Conservation (phyloP, 2,329 filamentous ascomycete species). For the Colletotrichum falcatum region DNA sequence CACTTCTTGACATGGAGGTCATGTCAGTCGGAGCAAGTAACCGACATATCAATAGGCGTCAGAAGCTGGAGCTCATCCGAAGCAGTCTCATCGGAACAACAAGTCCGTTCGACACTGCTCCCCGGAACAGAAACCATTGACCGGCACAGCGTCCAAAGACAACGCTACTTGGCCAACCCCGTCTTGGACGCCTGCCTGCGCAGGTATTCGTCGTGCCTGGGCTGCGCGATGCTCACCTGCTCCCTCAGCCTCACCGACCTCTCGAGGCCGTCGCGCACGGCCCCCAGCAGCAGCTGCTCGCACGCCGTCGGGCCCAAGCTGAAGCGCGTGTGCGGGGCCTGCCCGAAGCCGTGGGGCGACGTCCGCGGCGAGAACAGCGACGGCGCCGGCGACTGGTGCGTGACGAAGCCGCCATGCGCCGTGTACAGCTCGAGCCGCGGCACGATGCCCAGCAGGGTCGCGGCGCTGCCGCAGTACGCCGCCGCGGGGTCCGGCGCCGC, state of each 20-base stretch:
- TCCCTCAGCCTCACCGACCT: constrained; percentile 5
- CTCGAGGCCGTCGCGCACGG: constrained; percentile 6
- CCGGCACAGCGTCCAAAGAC: background rate
- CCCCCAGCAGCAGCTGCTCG: constrained; percentile 11
- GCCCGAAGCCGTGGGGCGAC: background rate
- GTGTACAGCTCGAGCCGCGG: constrained; percentile 30
- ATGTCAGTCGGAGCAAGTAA: too few relatives aligned
- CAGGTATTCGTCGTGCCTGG: constrained; percentile 25
- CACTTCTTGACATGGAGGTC: too few relatives aligned
- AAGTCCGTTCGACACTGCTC: background rate
- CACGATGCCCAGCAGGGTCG: constrained; percentile 18
- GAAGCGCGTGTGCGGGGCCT: background rate
- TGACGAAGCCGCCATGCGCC: constrained; percentile 10
- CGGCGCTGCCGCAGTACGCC: constrained; percentile 24
- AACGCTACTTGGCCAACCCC: background rate
- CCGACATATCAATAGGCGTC: too few relatives aligned
- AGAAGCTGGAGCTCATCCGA: background rate
- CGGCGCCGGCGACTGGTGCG: background rate
- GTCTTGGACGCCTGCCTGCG: constrained; percentile 27
- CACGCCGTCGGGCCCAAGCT: constrained; percentile 13
- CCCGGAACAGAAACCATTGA: too few relatives aligned
- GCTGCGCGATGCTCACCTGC: constrained; percentile 8
- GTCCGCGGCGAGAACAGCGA: background rate
- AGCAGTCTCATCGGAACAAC: background rate
- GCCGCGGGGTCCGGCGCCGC: background rate